phyloP scores from a whole-genome alignment of 2,329 filamentous ascomycete genomes.

The Boeremia exigua region DNA sequence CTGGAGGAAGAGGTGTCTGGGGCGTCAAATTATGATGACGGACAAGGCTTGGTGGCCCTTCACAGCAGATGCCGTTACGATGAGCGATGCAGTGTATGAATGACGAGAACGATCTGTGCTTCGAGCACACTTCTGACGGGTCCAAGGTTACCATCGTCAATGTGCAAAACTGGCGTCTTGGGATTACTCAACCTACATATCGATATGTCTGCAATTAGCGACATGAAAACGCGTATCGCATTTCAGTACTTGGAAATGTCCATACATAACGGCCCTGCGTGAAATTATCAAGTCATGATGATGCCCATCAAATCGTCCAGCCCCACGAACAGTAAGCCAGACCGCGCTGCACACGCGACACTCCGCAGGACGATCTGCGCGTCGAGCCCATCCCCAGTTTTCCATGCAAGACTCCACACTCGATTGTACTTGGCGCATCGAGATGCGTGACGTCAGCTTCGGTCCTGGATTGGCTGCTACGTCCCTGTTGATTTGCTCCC shows the following conservation, averaged over 20 bases:
- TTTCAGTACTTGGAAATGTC: neutral
- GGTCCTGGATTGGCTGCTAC: neutral
- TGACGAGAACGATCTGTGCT: constrained; percentile 1
- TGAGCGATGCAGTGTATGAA: constrained; percentile 7
- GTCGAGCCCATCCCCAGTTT: neutral
- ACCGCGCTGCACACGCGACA: neutral
- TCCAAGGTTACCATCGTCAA: neutral
- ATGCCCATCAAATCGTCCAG: too few relatives aligned
- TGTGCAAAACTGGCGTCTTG: constrained; percentile 6
- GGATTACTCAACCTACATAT: neutral
- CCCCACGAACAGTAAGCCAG: neutral
- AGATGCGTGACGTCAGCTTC: constrained; percentile 4
- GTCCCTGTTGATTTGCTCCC: neutral
- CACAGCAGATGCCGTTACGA: neutral
- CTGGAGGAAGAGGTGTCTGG: constrained; percentile 81
- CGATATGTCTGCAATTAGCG: constrained; percentile 1
- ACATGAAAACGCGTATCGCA: neutral
- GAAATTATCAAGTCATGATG: too few relatives aligned
- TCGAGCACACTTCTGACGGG: neutral
- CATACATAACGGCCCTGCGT: too few relatives aligned
- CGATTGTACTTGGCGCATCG: neutral
- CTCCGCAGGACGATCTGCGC: constrained; percentile 2
- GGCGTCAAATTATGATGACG: constrained; percentile 64
- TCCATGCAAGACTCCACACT: constrained; percentile 4
- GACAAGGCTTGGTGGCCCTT: neutral